These are phyloP conservation scores for Rheum nobile DNA, from an alignment of 148 eudicot species.

Conservation along the genomic window DNA sequence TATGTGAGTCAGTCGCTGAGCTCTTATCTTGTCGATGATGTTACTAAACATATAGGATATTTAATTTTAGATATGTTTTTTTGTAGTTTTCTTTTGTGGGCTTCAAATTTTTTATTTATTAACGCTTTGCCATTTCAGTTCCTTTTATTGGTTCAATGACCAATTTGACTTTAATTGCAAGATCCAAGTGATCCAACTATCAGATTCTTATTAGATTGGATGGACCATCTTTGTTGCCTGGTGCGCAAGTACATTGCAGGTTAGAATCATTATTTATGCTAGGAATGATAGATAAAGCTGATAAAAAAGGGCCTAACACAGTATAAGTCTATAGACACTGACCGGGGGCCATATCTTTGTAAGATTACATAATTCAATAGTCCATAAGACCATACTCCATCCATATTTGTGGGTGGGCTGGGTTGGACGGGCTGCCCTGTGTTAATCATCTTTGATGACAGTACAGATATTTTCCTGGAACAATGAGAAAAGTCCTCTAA, in stretches of 20 bases:
- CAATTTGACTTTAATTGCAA: conserved; percentile 31
- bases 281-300: not conserved
- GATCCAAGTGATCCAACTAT: conserved; percentile 98
- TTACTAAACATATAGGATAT: no score
- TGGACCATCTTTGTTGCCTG: conserved; percentile 85
- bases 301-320: not conserved
- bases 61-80: not conserved
- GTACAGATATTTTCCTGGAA: not conserved
- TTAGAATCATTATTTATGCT: conserved; percentile 15
- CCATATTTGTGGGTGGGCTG: not conserved
- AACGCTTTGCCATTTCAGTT: not conserved
- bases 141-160: not conserved
- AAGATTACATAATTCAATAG: not conserved
- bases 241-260: conserved; percentile 99
- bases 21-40: no score
- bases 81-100: not conserved
- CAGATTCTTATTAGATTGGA: conserved; percentile 85
- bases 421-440: not conserved
- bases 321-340: not conserved
- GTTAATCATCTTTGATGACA: not conserved
- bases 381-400: no score
- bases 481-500: not conserved
- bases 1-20: conserved; percentile 50
- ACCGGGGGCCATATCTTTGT: not conserved
- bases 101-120: not conserved